These are phyloP conservation scores for Fusarium mexicanum DNA, from an alignment of 2,329 filamentous ascomycete species.

Conservation along the genomic window DNA sequence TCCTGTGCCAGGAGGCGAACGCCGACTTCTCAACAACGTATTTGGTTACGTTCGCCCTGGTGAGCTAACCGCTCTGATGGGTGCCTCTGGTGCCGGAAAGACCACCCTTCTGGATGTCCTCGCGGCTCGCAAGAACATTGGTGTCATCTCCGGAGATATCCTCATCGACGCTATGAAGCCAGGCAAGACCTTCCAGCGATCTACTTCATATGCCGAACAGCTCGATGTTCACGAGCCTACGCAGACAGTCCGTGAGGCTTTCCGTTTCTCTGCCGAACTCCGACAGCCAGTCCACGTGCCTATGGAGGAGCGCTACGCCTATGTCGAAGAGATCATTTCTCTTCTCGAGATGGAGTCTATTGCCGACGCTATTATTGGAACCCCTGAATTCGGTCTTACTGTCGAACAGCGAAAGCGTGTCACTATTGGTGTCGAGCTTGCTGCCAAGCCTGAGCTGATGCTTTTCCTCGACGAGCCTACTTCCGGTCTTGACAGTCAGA, in stretches of 20 bases:
- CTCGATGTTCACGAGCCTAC: conserved; percentile 70
- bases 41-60: conserved; percentile 80
- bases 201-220: conserved; percentile 71
- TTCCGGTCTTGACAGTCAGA: conserved; percentile 70
- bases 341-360: conserved; percentile 68
- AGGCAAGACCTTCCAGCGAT: conserved; percentile 68
- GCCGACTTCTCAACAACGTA: conserved; percentile 64
- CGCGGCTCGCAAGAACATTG: conserved; percentile 68
- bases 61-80: conserved; percentile 82
- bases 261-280: conserved; percentile 70
- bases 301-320: conserved; percentile 64
- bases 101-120: conserved; percentile 85
- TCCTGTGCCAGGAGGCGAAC: conserved; percentile 65
- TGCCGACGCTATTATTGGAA: conserved; percentile 67
- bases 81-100: conserved; percentile 86
- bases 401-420: conserved; percentile 76
- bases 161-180: conserved; percentile 66
- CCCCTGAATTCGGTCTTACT: conserved; percentile 74
- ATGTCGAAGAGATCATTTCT: conserved; percentile 70
- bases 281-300: conserved; percentile 66
- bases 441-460: conserved; percentile 80
- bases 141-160: conserved; percentile 66
- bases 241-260: conserved; percentile 70
- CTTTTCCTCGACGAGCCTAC: conserved; percentile 85
- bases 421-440: conserved; percentile 92